phyloP scores from a whole-genome alignment of 2,329 filamentous ascomycete species.

The Monascus ruber region DNA sequence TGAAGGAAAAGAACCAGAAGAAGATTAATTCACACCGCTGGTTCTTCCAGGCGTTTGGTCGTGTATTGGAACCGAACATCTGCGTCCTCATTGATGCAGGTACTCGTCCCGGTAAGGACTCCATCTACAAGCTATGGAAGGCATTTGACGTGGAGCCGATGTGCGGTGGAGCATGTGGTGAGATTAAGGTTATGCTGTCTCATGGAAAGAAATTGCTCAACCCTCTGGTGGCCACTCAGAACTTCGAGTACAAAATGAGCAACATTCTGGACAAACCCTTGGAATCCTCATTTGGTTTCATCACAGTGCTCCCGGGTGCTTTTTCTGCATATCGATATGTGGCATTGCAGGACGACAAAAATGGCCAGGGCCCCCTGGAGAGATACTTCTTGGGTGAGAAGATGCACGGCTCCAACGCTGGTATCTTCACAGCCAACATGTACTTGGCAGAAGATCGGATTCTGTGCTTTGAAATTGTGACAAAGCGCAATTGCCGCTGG shows the following conservation, averaged over 20 bases:
- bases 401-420: slow-evolving; percentile 83
- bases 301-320: slow-evolving; percentile 88
- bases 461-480: slow-evolving; percentile 65
- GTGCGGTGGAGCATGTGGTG: slow-evolving; percentile 93
- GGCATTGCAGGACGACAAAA: slow-evolving; percentile 93
- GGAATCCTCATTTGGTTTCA: slow-evolving; percentile 95
- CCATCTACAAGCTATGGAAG: slow-evolving; percentile 97
- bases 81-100: slow-evolving; percentile 93
- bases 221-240: slow-evolving; percentile 88
- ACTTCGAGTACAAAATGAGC: slow-evolving; percentile 99
- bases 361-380: slow-evolving; percentile 79
- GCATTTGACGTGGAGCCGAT: slow-evolving; percentile 95
- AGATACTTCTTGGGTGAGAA: slow-evolving; percentile 97
- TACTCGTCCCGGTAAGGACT: slow-evolving; percentile 85
- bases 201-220: slow-evolving; percentile 82
- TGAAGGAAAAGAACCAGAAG: slow-evolving; percentile 99
- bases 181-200: slow-evolving; percentile 95
- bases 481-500: slow-evolving; percentile 96
- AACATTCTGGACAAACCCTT: slow-evolving; percentile 97
- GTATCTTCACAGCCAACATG: slow-evolving; percentile 89
- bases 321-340: slow-evolving; percentile 97
- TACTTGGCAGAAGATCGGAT: slow-evolving; percentile 42
- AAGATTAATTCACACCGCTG: slow-evolving; percentile 99
- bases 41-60: slow-evolving; percentile 97
- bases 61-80: slow-evolving; percentile 86